phyloP scores from a whole-genome alignment of 2,329 filamentous ascomycete genomes.

The Botrytis sinoallii region DNA sequence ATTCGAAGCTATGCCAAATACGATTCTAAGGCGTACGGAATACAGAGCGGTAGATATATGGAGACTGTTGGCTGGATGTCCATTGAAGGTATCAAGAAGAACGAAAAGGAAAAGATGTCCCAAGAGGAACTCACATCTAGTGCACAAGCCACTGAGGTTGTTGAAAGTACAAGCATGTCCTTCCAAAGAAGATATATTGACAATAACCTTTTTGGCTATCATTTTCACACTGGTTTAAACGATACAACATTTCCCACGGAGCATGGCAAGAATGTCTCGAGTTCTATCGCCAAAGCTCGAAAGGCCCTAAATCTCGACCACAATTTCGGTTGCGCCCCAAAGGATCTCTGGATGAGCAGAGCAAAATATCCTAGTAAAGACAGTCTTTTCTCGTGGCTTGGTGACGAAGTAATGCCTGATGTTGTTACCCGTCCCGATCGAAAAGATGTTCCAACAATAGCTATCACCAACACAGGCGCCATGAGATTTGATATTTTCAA shows the following conservation, averaged over 20 bases:
- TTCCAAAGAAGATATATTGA: constrained; percentile 87
- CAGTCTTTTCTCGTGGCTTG: constrained; percentile 81
- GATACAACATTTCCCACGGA: constrained; percentile 71
- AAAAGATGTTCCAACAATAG: constrained; percentile 61
- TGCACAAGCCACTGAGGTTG: not conserved
- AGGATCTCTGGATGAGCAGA: constrained; percentile 77
- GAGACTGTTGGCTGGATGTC: constrained; percentile 96
- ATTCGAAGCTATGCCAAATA: constrained; percentile 81
- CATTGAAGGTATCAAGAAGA: constrained; percentile 56
- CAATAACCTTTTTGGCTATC: constrained; percentile 82
- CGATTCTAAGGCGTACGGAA: constrained; percentile 71
- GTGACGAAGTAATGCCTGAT: constrained; percentile 69
- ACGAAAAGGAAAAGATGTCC: constrained; percentile 31
- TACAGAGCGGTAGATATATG: constrained; percentile 89
- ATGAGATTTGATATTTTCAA: constrained; percentile 96
- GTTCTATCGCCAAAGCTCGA: constrained; percentile 67
- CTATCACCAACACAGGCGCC: constrained; percentile 83
- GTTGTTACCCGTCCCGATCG: constrained; percentile 57
- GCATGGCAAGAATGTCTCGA: constrained; percentile 68
- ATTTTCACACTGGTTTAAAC: constrained; percentile 75
- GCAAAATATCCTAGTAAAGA: constrained; percentile 67
- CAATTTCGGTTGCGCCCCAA: constrained; percentile 78
- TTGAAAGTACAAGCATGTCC: constrained; percentile 43
- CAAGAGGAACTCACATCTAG: constrained; percentile 22
- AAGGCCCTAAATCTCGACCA: constrained; percentile 69